Percentiles rank a stretch among this genome's conserved stretches.
These are phyloP conservation scores for Pythium volutum DNA, from an alignment of 352 stramenopile genomes.

Conservation along the genomic window DNA sequence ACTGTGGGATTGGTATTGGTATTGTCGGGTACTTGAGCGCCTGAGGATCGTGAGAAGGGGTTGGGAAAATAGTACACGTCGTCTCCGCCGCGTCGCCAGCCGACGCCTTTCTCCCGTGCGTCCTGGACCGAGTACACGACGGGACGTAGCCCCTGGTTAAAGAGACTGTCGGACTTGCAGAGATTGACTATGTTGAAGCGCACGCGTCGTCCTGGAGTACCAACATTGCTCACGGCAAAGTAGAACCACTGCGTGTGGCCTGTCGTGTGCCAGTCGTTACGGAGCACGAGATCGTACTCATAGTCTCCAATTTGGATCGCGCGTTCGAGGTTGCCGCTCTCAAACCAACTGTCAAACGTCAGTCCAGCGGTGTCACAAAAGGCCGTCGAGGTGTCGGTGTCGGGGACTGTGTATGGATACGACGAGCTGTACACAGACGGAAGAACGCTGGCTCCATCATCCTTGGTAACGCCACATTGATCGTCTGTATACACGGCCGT, in stretches of 20 bases:
- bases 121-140: conserved; percentile 86
- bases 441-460: background rate
- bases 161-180: conserved; percentile 90
- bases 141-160: conserved; percentile 89
- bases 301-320: conserved; percentile 76
- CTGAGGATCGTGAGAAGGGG: conserved; percentile 33
- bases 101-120: conserved; percentile 40
- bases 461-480: background rate
- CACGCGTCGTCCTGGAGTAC: conserved; percentile 28
- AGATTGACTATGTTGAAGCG: conserved; percentile 94
- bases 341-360: conserved; percentile 91
- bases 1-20: background rate
- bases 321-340: conserved; percentile 89
- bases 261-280: conserved; percentile 79
- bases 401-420: conserved; percentile 38
- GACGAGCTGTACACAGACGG: background rate
- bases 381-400: conserved; percentile 23
- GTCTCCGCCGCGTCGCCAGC: conserved; percentile 72
- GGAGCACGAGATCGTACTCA: conserved; percentile 91
- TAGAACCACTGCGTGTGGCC: conserved; percentile 94
- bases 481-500: conserved; percentile 16
- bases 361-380: conserved; percentile 34
- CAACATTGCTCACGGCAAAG: conserved; percentile 86
- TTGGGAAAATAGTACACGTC: conserved; percentile 90
- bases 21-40: conserved; percentile 4